Evolutionary conservation across 352 stramenopile genomes (phyloP), one percentile per base, ranked within the genome.

Genomic region (Hyaloperonospora brassicae): DNA sequence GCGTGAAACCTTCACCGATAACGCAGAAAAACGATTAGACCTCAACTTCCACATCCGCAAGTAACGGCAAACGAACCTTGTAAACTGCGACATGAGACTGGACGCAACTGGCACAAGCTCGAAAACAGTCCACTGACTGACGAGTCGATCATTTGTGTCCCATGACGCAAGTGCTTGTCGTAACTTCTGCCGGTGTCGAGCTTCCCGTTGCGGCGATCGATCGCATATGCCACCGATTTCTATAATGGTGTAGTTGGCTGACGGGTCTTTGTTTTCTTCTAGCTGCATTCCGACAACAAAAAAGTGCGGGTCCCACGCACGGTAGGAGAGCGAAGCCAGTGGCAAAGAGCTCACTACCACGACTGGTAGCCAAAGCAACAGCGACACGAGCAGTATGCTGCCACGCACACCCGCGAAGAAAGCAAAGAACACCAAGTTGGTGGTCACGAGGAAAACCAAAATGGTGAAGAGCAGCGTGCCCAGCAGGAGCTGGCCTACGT

Each of bases 391-490:
- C 45, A 78, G 68, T 38, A 91, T 69, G 0, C 59, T 59, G 11
- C 80, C 59, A 6, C 84, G 80, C 21, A 95, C 75, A 5, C 89
- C 66, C 5, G 77, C 72, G 69, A 98, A 98, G 60, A 95, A 97
- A 7, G 87, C 73, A 63, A 97, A 95, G 66, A 97, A 97, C 0
- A 97, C 88, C 27, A 95, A 65, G 47, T 96, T 87, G 14, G 93
- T 98, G 9, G 92, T 96, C 47, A 96, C 93, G 23, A 97, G 61
- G 70, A 98, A 97, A 21, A 93, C 70, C 49, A 95, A 71, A 31
- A 97, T 84, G 35, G 88, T 95, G 64, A 98, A 97, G 0, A 96
- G 55, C 36, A 98, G 76, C 21, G 89, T 97, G 22, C 94, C 94
- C 10, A 98, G 60, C 31, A 98, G 62, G 1, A 98, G 70, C 72